Evolutionary conservation across 2,329 filamentous ascomycete species (phyloP).

Genomic region (Ilyonectria sp.): DNA sequence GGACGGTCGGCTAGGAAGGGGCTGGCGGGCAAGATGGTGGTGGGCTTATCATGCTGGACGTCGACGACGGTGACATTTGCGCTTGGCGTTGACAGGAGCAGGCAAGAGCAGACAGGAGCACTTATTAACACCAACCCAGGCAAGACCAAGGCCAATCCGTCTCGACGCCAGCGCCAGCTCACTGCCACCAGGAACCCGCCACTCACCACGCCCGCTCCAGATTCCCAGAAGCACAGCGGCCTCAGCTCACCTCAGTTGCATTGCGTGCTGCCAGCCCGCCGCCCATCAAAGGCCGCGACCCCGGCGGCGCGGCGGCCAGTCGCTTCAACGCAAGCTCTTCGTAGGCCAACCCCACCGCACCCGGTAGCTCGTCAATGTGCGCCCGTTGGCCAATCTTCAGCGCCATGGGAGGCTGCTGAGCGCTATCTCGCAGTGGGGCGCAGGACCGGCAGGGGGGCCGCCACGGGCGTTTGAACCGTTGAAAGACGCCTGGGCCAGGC

Average conservation of each 20-base stretch:
- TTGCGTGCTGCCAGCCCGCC: neutral
- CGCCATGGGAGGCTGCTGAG: neutral
- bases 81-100: conserved; percentile 39
- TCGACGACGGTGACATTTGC: conserved; percentile 28
- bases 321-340: neutral
- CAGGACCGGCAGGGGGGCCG: conserved; percentile 6
- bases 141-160: too few species aligned
- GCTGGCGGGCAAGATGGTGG: conserved; percentile 38
- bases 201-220: too few species aligned
- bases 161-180: too few species aligned
- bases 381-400: conserved; percentile 17
- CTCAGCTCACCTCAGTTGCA: neutral
- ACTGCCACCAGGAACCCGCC: too few species aligned
- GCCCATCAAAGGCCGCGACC: conserved; percentile 4
- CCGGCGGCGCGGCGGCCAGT: neutral
- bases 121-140: too few species aligned
- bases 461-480: too few species aligned
- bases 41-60: conserved; percentile 45
- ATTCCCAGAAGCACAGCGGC: neutral
- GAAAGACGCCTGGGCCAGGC: neutral
- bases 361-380: conserved; percentile 2
- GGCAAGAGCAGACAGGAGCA: conserved; percentile 1
- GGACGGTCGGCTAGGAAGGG: conserved; percentile 30
- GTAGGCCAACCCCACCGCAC: neutral
- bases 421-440: conserved; percentile 28